Base-by-base conservation (phyloP, 768 basidiomycete species). In the Termitomyces sp. region DNA sequence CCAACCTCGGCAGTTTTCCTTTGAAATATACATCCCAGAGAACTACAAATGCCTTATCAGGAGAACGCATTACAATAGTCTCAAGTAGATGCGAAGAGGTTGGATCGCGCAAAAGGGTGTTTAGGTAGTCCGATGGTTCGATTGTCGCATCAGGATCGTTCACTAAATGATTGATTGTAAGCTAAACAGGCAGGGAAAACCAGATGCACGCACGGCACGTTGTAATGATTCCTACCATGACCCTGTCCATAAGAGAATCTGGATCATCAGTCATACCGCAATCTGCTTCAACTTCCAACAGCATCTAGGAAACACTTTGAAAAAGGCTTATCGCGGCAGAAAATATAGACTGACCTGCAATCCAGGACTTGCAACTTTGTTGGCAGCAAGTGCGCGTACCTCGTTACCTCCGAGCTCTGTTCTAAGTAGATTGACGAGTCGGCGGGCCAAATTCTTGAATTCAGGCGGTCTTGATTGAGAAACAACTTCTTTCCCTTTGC, bases 21-120 rank as follows among this genome's bases (percentile, higher is more conserved):
- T 72, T 68, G 66, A 98, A 88, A 70, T 97, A 95, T 0, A 79
- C 78, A 3, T 71, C 63, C 96, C 96, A 98, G 5, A 97, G 64
- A 0, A 76, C 63, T 31, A 70, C 65, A 64, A 95, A 94, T 2
- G 86, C 78, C 16, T 70, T 62, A 6, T 75, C 69, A 0, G 92
- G 85, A 16, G 85, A 81, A 47, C 80, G 78, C 5, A 72, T 69
- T 22, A 94, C 81, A 31, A 96, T 74, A 1, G 85, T 84, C 68
- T 98, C 94, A n/a, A 94, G 77, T 2, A 96, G 77, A 64, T 95
- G 93, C 0, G 95, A 96, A 0, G 94, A 89, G 3, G 91, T 92
- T 2, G 86, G 82, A 63, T 95, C 92, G 46, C 91, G 82, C 16
- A 97, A 77, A 12, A 97, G 79, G 1, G 90, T 89, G 10, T 81